Evolutionary conservation across 495 filamentous ascomycete species (phyloP).

Genomic region (Amniculicola lignicola): DNA sequence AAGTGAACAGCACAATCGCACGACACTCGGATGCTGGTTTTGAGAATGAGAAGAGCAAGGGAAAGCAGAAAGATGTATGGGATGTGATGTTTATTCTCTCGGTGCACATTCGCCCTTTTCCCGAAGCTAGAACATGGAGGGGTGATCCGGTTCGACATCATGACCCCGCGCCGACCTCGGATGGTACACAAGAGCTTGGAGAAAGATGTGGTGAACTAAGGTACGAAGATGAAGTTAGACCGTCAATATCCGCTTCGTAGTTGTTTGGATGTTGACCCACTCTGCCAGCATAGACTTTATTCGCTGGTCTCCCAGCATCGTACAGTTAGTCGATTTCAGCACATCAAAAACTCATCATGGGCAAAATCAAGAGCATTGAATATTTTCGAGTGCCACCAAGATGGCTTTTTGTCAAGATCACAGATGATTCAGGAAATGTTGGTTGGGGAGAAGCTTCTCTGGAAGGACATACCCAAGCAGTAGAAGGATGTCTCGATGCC

Average conservation of each 20-base stretch:
- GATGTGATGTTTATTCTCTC: slow-evolving; percentile 10
- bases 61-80: neutral
- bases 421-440: slow-evolving; percentile 57
- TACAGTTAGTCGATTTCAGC: neutral
- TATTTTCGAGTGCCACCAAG: slow-evolving; percentile 72
- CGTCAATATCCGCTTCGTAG: no score
- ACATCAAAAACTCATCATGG: slow-evolving; percentile 47
- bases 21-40: no score
- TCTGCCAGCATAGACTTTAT: no score
- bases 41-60: no score
- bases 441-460: slow-evolving; percentile 82
- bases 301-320: neutral
- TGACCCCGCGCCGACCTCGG: slow-evolving; percentile 28
- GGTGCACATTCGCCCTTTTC: slow-evolving; percentile 8
- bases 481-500: slow-evolving; percentile 71
- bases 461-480: slow-evolving; percentile 71
- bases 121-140: slow-evolving; percentile 13
- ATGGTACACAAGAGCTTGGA: neutral
- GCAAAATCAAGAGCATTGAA: slow-evolving; percentile 65
- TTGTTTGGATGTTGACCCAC: no score
- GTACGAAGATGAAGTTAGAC: neutral
- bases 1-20: no score
- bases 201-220: neutral
- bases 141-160: slow-evolving; percentile 1
- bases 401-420: slow-evolving; percentile 79